Evolutionary conservation across 176 grass and related monocot species (phyloP), one percentile per base, ranked within the genome.

Genomic region (Carex scoparia): DNA sequence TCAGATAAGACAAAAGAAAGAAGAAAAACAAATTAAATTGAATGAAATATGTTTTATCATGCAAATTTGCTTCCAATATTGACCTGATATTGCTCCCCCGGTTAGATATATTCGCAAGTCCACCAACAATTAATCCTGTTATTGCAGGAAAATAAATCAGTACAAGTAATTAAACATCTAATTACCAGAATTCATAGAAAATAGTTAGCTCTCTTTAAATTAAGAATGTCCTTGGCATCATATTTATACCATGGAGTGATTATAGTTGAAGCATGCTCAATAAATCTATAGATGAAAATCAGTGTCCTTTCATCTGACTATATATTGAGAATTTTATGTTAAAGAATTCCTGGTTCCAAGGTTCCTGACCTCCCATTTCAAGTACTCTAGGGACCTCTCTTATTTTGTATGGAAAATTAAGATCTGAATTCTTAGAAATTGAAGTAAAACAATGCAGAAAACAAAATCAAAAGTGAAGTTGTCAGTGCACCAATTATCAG

Each of bases 81-180:
- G 19, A 97, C 95, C 95, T 95, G 30, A 87, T 99, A 77, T 59
- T 99, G 79, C 84, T 92, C 78, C 91, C 91, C 60, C 91, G 88
- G 58, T 95, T 92, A 79, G 93, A 99, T 88, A 99, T 85, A 55
- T 95, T 95, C 80, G 96, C 93, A 82, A 99, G 85, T 51, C 84
- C 90, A 78, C 93, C 96, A 88, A 99, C 91, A 86, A 91, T 92
- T 86, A 94, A 79, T 66, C 92, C 92, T 97, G 84, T 65, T 56
- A 88, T 18, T 79, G 31, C 9, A 91, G 82, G 33, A 4, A 54
- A 87, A 8, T 83, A 82, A 69, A 38, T 51, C 27, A 90, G 32
- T 19, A 23, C 64, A 79, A 53, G 0, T 42, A 30, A 58, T 3
- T 37, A 13, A 66, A 30, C 33, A 66, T 66, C 38, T 68, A 61